Evolutionary conservation across 495 filamentous ascomycete genomes (phyloP).

Genomic region (Annulohypoxylon stygium): DNA sequence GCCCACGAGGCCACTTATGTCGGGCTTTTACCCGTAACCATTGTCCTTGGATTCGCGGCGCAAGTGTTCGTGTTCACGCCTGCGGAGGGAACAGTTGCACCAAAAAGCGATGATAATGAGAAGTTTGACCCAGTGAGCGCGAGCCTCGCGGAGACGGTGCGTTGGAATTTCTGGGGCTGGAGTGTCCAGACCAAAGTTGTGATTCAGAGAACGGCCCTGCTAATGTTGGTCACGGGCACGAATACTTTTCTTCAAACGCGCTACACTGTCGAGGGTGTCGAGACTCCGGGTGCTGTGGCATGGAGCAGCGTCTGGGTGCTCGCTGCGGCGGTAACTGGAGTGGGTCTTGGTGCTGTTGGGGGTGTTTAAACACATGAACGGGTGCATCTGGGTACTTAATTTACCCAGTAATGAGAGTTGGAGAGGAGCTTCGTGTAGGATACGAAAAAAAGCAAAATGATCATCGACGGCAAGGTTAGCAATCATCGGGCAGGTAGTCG

Average conservation of each 20-base stretch:
- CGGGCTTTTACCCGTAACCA: conserved; percentile 66
- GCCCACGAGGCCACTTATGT: conserved; percentile 71
- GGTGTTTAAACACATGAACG: conserved; percentile 45
- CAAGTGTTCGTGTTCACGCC: conserved; percentile 81
- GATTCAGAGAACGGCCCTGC: conserved; percentile 70
- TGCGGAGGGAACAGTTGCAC: conserved; percentile 62
- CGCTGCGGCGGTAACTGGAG: conserved; percentile 69
- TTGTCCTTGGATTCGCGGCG: conserved; percentile 73
- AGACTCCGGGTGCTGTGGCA: conserved; percentile 72
- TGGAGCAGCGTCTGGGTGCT: conserved; percentile 80
- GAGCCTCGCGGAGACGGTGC: conserved; percentile 69
- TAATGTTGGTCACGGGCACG: conserved; percentile 66
- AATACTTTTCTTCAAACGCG: conserved; percentile 76
- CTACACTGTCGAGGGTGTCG: conserved; percentile 73
- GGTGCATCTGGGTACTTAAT: background rate
- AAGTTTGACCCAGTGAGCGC: conserved; percentile 67
- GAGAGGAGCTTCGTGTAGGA: conserved; percentile 55
- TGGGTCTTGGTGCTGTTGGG: conserved; percentile 68
- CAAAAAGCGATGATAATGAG: conserved; percentile 15
- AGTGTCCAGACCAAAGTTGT: conserved; percentile 74
- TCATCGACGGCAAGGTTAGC: background rate
- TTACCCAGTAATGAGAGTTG: conserved; percentile 51
- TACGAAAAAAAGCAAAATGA: background rate
- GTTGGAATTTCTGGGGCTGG: conserved; percentile 72
- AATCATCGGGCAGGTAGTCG: background rate